phyloP scores from a whole-genome alignment of 768 basidiomycete genomes.

The Chalciporus piperatus region DNA sequence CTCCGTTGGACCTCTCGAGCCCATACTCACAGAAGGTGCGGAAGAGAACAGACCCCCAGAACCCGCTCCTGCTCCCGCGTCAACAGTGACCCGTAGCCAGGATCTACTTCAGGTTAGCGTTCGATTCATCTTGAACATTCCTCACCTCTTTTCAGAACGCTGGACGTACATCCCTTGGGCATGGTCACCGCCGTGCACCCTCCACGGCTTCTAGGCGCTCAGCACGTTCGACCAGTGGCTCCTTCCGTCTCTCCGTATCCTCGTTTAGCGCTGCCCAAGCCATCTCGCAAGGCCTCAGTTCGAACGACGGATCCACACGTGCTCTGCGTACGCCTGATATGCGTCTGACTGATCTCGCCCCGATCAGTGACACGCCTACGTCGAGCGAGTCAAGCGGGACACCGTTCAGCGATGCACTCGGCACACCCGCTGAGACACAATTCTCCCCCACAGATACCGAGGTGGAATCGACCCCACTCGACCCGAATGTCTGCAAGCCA shows the following conservation, averaged over 20 bases:
- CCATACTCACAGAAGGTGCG: constrained; percentile 9
- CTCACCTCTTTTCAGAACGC: constrained; percentile 19
- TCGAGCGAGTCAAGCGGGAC: constrained; percentile 9
- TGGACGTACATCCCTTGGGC: constrained; percentile 15
- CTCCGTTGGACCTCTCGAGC: constrained; percentile 15
- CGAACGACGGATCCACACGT: background rate
- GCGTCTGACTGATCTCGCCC: constrained; percentile 16
- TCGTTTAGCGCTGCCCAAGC: constrained; percentile 7
- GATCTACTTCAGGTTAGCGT: constrained; percentile 29
- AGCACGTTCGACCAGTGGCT: constrained; percentile 8
- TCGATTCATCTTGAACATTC: background rate
- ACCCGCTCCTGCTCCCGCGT: background rate
- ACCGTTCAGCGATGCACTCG: constrained; percentile 19
- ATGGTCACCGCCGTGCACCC: constrained; percentile 18
- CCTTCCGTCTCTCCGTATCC: constrained; percentile 24
- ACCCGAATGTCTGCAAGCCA: background rate
- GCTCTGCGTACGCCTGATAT: constrained; percentile 12
- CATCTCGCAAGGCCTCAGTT: background rate
- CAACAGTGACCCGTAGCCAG: constrained; percentile 25
- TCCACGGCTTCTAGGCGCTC: constrained; percentile 22
- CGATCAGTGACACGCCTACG: constrained; percentile 11
- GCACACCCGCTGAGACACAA: constrained; percentile 3
- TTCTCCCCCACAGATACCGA: constrained; percentile 6
- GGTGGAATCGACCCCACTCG: constrained; percentile 11
- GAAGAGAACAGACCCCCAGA: constrained; percentile 10